Evolutionary conservation across 352 stramenopile genomes (phyloP).

Genomic region (Globisporangium abappressorium): DNA sequence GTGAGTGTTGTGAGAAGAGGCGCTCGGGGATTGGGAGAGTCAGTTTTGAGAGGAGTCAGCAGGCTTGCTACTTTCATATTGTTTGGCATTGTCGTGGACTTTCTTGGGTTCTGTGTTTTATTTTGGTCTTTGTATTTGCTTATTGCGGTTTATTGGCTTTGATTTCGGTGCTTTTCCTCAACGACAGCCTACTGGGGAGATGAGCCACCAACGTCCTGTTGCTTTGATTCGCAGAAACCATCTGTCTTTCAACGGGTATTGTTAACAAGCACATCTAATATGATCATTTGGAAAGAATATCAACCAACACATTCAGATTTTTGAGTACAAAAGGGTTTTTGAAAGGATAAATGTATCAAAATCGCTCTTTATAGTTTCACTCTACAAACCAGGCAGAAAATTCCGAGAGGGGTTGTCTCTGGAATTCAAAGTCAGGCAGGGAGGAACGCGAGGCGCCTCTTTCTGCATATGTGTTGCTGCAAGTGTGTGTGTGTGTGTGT

Average conservation of each 20-base stretch:
- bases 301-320: neutral
- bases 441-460: no score
- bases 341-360: neutral
- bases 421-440: no score
- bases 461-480: no score
- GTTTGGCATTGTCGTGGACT: no score
- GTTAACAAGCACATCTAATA: neutral
- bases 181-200: neutral
- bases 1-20: neutral
- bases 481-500: no score
- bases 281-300: neutral
- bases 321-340: neutral
- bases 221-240: neutral
- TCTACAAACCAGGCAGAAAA: neutral
- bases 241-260: neutral
- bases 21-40: neutral
- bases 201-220: neutral
- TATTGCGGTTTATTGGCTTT: neutral
- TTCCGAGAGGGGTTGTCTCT: neutral
- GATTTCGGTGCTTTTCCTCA: conserved; percentile 4
- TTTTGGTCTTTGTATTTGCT: neutral
- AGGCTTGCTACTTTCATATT: neutral
- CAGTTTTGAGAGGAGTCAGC: neutral
- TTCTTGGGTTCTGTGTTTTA: neutral
- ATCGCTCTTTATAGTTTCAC: neutral